Percentiles rank a stretch among this genome's conserved stretches.
Evolutionary conservation across 768 basidiomycete genomes (phyloP).

Genomic region (Paxillus rubicundulus): DNA sequence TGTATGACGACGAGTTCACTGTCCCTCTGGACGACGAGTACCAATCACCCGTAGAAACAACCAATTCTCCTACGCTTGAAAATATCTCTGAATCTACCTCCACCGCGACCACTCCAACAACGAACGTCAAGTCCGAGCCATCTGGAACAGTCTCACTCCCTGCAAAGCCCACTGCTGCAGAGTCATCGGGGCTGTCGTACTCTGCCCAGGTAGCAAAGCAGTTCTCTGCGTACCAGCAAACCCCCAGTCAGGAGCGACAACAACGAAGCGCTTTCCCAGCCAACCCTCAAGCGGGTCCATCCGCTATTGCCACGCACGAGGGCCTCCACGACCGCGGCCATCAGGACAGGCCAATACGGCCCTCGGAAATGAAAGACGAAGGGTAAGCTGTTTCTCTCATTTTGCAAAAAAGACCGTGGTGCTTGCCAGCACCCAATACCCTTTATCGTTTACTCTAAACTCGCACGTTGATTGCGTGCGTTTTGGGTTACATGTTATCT

Average conservation of each 20-base stretch:
- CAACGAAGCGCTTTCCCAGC: constrained; percentile 33
- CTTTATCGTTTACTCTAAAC: constrained; percentile 7
- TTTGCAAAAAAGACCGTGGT: constrained; percentile 14
- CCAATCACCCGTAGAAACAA: constrained; percentile 25
- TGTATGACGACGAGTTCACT: constrained; percentile 49
- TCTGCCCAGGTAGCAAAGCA: constrained; percentile 66
- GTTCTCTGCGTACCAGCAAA: constrained; percentile 63
- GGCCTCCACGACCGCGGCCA: constrained; percentile 32
- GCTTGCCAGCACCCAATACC: constrained; percentile 9
- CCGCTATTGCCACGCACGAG: constrained; percentile 37
- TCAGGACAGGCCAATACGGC: constrained; percentile 55
- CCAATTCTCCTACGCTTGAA: constrained; percentile 19
- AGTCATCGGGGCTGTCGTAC: constrained; percentile 44
- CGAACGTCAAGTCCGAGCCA: constrained; percentile 23
- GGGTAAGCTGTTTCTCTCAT: constrained; percentile 56
- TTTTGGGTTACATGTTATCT: constrained; percentile 13
- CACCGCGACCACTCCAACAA: constrained; percentile 12
- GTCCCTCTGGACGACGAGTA: constrained; percentile 32
- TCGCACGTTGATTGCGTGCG: constrained; percentile 6
- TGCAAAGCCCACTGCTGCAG: constrained; percentile 26
- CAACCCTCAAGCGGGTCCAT: constrained; percentile 27
- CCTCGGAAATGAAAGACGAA: constrained; percentile 77
- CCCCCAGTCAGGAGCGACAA: constrained; percentile 61
- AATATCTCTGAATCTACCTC: constrained; percentile 16
- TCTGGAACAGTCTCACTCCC: constrained; percentile 22